Evolutionary conservation across 257 asterid species (phyloP).

Genomic region (Nicotiana tabacum): DNA sequence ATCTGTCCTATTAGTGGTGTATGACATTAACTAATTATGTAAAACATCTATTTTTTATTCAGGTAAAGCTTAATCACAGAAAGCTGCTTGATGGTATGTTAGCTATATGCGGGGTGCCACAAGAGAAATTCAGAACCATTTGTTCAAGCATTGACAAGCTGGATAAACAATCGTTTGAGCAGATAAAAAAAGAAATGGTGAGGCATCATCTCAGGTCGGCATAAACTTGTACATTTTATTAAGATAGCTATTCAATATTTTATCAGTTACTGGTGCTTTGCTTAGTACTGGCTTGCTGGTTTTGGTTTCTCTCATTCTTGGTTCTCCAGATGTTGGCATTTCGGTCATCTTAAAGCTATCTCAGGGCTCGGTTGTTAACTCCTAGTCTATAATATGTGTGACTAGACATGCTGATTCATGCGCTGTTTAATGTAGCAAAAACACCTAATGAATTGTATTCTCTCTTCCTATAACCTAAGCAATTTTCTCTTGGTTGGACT

Average conservation of each 20-base stretch:
- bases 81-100: constrained; percentile 31
- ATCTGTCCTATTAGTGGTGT: not conserved
- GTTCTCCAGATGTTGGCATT: not conserved
- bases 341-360: not conserved
- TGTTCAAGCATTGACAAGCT: constrained; percentile 4
- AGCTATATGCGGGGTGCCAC: no score
- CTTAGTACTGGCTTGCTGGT: not conserved
- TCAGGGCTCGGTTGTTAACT: not conserved
- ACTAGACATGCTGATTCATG: not conserved
- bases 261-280: not conserved
- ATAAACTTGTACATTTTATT: not conserved
- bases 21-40: not conserved
- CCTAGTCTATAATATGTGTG: not conserved
- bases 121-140: no score
- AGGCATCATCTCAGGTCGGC: constrained; percentile 15
- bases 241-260: not conserved
- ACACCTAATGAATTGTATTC: not conserved
- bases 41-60: constrained; percentile 12
- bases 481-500: no score
- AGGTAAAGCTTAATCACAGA: constrained; percentile 94
- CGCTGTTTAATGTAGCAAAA: not conserved
- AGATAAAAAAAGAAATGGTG: constrained; percentile 91
- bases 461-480: no score
- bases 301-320: not conserved
- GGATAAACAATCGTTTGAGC: constrained; percentile 91